Percentiles rank a stretch among this genome's conserved stretches.
phyloP scores from a whole-genome alignment of 176 grass and related monocot species.

The Lolium perenne region DNA sequence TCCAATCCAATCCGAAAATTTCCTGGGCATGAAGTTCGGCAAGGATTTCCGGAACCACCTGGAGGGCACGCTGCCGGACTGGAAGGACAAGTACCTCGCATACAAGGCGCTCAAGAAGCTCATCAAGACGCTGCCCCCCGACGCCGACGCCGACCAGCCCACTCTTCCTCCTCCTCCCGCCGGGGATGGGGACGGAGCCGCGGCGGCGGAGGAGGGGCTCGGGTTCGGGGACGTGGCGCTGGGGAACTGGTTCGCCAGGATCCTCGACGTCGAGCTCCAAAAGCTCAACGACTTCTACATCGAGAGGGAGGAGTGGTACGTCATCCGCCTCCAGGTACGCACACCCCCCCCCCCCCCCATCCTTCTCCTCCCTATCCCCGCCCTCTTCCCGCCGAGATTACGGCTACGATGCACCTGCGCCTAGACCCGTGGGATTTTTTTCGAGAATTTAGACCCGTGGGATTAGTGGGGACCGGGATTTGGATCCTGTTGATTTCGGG shows the following conservation, averaged over 20 bases:
- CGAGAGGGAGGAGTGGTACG: constrained; percentile 95
- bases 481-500: background rate
- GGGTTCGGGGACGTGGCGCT: constrained; percentile 40
- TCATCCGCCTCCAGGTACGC: constrained; percentile 88
- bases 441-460: too few species aligned
- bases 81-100: constrained; percentile 94
- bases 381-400: too few species aligned
- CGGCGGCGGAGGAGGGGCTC: too few species aligned
- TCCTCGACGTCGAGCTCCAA: constrained; percentile 84
- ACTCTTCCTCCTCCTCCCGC: background rate
- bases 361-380: background rate
- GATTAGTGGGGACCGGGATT: background rate
- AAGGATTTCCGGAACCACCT: constrained; percentile 98
- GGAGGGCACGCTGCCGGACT: constrained; percentile 89
- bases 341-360: too few species aligned
- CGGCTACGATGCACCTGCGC: too few species aligned
- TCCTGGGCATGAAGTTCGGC: constrained; percentile 67
- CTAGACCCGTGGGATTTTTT: too few species aligned
- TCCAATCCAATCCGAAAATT: background rate
- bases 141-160: constrained; percentile 12
- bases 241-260: constrained; percentile 73
- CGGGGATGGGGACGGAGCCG: background rate
- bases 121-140: constrained; percentile 80
- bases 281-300: constrained; percentile 99
- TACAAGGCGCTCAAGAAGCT: constrained; percentile 98